These are phyloP conservation scores for Solanum raphanifolium DNA, from an alignment of 257 asterid species.

Conservation along the genomic window DNA sequence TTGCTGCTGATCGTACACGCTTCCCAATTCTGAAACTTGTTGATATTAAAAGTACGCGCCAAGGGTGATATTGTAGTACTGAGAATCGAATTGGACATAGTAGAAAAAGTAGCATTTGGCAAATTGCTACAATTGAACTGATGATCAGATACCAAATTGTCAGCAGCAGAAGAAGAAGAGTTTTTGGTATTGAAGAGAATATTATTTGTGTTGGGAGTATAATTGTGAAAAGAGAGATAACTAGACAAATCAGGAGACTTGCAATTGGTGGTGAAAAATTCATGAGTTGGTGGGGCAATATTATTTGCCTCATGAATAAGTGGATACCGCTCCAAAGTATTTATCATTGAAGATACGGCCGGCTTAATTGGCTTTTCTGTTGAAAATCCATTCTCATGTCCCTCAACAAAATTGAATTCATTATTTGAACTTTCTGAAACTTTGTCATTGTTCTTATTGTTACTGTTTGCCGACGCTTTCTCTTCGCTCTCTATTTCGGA, in stretches of 20 bases:
- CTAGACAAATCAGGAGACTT: slow-evolving; percentile 28
- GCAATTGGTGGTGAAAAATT: slow-evolving; percentile 30
- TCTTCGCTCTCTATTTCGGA: slow-evolving; percentile 39
- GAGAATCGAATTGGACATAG: slow-evolving; percentile 2
- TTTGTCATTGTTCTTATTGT: slow-evolving; percentile 27
- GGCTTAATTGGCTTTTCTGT: slow-evolving; percentile 10
- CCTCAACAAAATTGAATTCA: slow-evolving; percentile 34
- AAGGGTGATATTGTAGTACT: not conserved
- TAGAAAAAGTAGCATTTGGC: not conserved
- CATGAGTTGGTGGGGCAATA: slow-evolving; percentile 25
- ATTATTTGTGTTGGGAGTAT: slow-evolving; percentile 13
- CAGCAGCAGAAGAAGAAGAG: slow-evolving; percentile 1
- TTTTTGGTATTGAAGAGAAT: slow-evolving; percentile 25
- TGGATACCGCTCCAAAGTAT: slow-evolving; percentile 17
- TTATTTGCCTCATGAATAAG: not conserved
- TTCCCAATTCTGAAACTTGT: slow-evolving; percentile 32
- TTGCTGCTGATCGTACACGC: not conserved
- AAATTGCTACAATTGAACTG: not conserved
- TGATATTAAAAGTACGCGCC: slow-evolving; percentile 1
- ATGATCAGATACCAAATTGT: slow-evolving; percentile 23
- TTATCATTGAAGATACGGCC: not conserved
- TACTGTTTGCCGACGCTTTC: slow-evolving; percentile 8
- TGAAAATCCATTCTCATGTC: slow-evolving; percentile 5
- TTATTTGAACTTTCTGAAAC: slow-evolving; percentile 36
- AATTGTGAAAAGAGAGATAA: slow-evolving; percentile 39